Evolutionary conservation across 169 alveolate genomes (phyloP), one percentile per base, ranked within the genome.

Genomic region (Cryptosporidium tyzzeri): DNA sequence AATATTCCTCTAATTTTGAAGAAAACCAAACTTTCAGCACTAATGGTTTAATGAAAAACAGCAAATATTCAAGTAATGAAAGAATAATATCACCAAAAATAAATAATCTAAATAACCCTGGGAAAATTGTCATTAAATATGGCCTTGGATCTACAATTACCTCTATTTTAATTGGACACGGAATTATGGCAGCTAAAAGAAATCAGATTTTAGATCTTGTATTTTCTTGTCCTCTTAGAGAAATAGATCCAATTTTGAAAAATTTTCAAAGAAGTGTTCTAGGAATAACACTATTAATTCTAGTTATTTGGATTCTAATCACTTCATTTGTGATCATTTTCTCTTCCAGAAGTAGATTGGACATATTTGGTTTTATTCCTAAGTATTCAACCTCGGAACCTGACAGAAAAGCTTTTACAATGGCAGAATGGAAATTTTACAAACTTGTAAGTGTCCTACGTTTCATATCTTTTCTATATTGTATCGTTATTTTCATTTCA

Each of bases 261-360:
- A 59, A 14, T 10, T 80, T 80, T 48, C 89, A 80, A 48, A 41
- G 39, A 61, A 80, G 33, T n/a, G 89, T 80, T 26, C 16, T 80
- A 18, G 59, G 41, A 12, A 59, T 80, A 1, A 44, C 69, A 21
- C 7, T 80, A 14, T n/a, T 80, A 5, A 44, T 65, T 16, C 33
- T 80, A 10, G n/a, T 62, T 26, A 26, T 80, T 12, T 80, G 89
- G 89, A 80, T 80, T 29, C 55, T 65, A 26, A 23, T 59, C 39
- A 62, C 89, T 4, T 80, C 89, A 18, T 80, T 80, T 41, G 65
- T 65, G 37, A 80, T 80, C 3, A 65, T 62, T 10, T 80, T 44
- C 26, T 80, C 89, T 6, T 80, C 89, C 3, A 80, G 89, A 80
- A 80, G 69, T 48, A 59, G 75, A 65, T 68, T 62, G 35, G 89